Base-by-base conservation (phyloP, 306 rosid species). In the Acacia confusa region DNA sequence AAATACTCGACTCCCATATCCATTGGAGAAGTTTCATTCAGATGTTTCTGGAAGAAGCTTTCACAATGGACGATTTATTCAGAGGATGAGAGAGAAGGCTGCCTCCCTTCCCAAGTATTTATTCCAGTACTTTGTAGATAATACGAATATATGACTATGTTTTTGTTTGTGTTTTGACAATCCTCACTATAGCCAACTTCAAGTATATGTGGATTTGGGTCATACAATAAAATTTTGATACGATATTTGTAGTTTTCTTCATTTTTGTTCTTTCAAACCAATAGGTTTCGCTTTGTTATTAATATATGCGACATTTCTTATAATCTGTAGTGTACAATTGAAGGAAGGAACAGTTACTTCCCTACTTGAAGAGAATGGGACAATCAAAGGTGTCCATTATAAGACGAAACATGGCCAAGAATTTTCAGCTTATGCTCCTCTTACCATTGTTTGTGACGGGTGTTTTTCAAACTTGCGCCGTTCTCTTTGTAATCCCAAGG, bases 401-500 rank as follows among this genome's bases (percentile, higher is more conserved):
- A 95, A 92, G 91, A 85, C 77, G 2, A 92, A 89, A 83, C 88
- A 87, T 70, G 94, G 92, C 50, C 78, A 91, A 70, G 97, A 90
- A 77, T 74, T 87, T 82, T 82, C 86, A 36, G 90, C 95, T 48
- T 87, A 85, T 85, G 97, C 97, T 6, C 98, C 97, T 50, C 88
- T 95, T 58, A 92, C 97, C 34, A 84, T 95, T 87, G 97, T 95
- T 78, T 95, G 98, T 82, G 97, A 95, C 78, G 98, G 98, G 20
- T 95, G 98, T 81, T 95, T 95, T 90, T 95, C 97, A 82, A 95
- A 92, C 89, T 77, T 95, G 91, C 92, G 98, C 8, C 97, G 97
- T 70, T 83, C 97, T 75, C 98, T 95, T 60, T 95, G 97, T 76
- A 83, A 89, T 68, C 94, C 98, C 27, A 86, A 91, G 98, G 98